phyloP scores from a whole-genome alignment of 441 rosid genomes.

The Eruca vesicaria region DNA sequence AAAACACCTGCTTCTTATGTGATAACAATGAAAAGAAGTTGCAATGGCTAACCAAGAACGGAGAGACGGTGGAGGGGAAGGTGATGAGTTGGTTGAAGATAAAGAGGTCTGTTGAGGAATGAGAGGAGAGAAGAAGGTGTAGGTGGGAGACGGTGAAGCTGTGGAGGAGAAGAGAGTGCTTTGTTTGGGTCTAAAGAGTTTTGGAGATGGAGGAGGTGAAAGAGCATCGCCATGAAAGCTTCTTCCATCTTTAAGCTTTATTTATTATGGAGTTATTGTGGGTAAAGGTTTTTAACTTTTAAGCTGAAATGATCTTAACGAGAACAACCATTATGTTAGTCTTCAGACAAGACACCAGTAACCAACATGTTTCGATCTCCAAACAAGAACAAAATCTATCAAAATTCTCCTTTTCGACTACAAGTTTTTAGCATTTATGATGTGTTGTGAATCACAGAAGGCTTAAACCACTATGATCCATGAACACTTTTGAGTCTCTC shows the following conservation, averaged over 20 bases:
- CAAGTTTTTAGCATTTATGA: not conserved
- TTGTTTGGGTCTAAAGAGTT: slow-evolving; percentile 71
- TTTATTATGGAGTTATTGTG: not conserved
- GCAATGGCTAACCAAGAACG: no score
- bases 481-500: not conserved
- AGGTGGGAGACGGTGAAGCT: no score
- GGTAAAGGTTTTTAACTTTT: not conserved
- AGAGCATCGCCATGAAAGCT: slow-evolving; percentile 56
- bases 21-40: not conserved
- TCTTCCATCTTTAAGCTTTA: slow-evolving; percentile 48
- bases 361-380: not conserved
- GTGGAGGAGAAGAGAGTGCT: no score
- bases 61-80: no score
- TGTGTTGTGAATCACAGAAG: not conserved
- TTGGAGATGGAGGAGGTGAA: slow-evolving; percentile 84
- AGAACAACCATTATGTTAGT: not conserved
- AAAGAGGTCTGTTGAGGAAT: no score
- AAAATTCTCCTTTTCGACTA: not conserved
- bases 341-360: not conserved
- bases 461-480: not conserved
- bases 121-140: no score
- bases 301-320: not conserved
- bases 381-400: not conserved
- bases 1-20: slow-evolving; percentile 4
- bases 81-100: no score